Conservation (phyloP, 2,329 filamentous ascomycete species). For the Aphanoascus verrucosus region DNA sequence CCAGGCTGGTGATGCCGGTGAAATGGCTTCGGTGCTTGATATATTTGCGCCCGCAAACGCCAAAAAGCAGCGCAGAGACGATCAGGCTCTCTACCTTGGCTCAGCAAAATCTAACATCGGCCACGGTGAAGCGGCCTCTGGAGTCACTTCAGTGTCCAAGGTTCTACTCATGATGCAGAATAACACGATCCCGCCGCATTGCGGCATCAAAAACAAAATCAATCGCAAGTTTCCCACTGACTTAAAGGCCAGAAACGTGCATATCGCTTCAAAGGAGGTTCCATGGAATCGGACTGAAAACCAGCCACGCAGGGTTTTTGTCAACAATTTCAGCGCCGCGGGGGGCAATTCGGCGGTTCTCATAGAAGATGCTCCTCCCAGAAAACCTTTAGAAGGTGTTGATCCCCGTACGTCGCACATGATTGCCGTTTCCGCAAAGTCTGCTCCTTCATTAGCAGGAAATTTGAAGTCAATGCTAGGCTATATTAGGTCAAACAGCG, state of each 20-base stretch:
- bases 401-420: constrained; percentile 42
- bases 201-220: constrained; percentile 28
- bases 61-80: constrained; percentile 20
- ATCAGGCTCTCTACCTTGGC: constrained; percentile 22
- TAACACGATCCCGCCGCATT: constrained; percentile 26
- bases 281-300: constrained; percentile 26
- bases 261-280: constrained; percentile 39
- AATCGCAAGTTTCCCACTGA: constrained; percentile 39
- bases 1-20: constrained; percentile 69
- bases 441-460: constrained; percentile 30
- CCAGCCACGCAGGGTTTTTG: constrained; percentile 33
- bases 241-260: constrained; percentile 33
- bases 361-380: constrained; percentile 25
- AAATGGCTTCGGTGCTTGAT: constrained; percentile 66
- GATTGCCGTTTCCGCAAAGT: constrained; percentile 48
- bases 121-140: constrained; percentile 43
- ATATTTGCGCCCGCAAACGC: constrained; percentile 48
- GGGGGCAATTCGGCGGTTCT: constrained; percentile 53
- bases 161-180: constrained; percentile 30
- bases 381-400: neutral
- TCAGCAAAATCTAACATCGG: constrained; percentile 29
- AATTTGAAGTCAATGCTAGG: constrained; percentile 46
- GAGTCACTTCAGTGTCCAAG: constrained; percentile 33
- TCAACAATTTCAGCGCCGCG: constrained; percentile 62
- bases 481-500: constrained; percentile 43